Percentiles rank a stretch among this genome's conserved stretches.
These are phyloP conservation scores for Thermothelomyces thermophilus DNA, from an alignment of 2,329 filamentous ascomycete species.

Conservation along the genomic window DNA sequence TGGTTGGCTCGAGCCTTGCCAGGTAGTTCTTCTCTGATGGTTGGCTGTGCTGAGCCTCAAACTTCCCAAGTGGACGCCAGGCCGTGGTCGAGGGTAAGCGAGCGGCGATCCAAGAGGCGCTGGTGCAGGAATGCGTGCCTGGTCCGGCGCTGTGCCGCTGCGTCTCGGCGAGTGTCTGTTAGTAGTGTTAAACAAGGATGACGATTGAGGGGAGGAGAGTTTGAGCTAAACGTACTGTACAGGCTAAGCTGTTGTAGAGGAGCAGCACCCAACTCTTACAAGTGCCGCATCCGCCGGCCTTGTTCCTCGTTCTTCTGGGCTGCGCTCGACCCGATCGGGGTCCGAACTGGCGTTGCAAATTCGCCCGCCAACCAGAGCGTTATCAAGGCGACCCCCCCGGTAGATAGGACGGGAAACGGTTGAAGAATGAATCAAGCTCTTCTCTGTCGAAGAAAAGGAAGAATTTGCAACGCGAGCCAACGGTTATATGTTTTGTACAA, in stretches of 20 bases:
- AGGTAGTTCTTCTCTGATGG: not conserved
- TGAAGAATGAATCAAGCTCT: not conserved
- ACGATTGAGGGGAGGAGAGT: not conserved
- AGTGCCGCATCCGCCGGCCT: not conserved
- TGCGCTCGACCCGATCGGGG: not conserved
- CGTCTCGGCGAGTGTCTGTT: not conserved
- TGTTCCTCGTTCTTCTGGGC: not conserved
- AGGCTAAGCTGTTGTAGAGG: no score
- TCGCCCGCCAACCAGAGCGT: not conserved
- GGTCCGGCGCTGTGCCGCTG: not conserved
- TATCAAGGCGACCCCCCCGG: not conserved
- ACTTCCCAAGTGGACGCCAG: not conserved
- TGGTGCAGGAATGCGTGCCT: not conserved
- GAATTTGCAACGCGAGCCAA: not conserved
- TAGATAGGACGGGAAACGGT: not conserved
- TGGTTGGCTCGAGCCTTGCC: not conserved
- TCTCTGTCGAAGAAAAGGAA: no score
- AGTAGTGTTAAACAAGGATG: not conserved
- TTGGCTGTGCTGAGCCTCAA: constrained; percentile 7
- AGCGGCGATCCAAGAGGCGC: constrained; percentile 9
- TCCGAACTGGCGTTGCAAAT: not conserved
- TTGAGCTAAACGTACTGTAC: constrained; percentile 1
- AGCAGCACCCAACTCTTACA: not conserved
- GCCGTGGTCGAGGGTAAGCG: constrained; percentile 6
- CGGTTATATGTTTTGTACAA: constrained; percentile 2